Base-by-base conservation (phyloP, 2,329 filamentous ascomycete species). In the Aureobasidium lini region DNA sequence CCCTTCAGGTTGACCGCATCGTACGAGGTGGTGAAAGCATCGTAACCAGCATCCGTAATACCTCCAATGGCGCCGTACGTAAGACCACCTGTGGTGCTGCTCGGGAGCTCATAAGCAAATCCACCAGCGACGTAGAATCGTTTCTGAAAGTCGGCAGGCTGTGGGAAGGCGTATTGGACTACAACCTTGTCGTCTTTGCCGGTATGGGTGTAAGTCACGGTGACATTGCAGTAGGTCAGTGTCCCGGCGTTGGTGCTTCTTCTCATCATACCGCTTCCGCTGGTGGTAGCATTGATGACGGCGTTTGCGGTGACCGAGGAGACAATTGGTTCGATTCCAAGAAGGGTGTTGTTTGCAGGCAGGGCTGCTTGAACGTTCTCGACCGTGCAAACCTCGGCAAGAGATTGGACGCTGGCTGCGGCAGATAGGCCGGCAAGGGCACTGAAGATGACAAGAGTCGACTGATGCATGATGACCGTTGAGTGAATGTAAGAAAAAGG, bases 1-100 rank as follows among this genome's bases (percentile, higher is more conserved):
- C 60, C 65, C 7, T 43, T 28, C 0, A 70, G 64, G 0, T 65
- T 62, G 9, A 67, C 64, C 39, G 64, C 66, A 52, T 77, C 73
- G 29, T 70, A 75, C 28, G 72, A 66, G 23, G 68, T 74, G 47
- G 69, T 64, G 64, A 80, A 80, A 28, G 69, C 69, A 18, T 77
- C 78, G 62, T 79, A 81, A 1, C 79, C 79, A 16, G 75, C 78
- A 59, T 79, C 75, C 0, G 79, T 81, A 18, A 73, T 66, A 29
- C 78, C 78, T 5, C 73, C 71, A 0, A 75, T 76, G 47, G 76
- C 77, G 18, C 77, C 78, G 48, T 77, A 76, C 13, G 69, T 64
- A 47, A 79, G 67, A 34, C 76, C 77, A 1, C 70, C 72, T 9
- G 75, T 72, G 0, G 67, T 65, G 64, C 2, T 50, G 31, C 65